A percentile compares a stretch with the other conserved stretches of the same genome.
These are phyloP conservation scores for Solanum hybrid DNA, from an alignment of 305 asterid species.

Conservation along the genomic window DNA sequence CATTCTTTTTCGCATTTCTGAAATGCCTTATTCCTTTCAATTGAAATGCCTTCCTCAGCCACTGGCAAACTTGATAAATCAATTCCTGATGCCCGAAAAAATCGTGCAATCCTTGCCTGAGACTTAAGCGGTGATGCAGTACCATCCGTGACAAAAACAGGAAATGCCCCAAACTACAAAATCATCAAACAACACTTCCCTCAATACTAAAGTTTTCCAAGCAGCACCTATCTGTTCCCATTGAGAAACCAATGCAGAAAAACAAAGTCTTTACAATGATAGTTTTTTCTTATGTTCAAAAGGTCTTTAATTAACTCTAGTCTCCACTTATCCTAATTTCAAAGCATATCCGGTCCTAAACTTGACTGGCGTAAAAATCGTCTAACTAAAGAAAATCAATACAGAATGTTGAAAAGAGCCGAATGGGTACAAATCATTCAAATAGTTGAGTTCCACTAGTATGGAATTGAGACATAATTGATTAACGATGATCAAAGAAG, in stretches of 20 bases:
- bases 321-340: not conserved
- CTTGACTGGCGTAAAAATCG: not conserved
- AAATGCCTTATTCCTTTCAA: constrained; percentile 57
- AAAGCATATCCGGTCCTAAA: not conserved
- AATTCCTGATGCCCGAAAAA: constrained; percentile 56
- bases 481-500: not conserved
- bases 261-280: not conserved
- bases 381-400: not conserved
- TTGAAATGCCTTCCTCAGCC: constrained; percentile 54
- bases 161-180: constrained; percentile 90
- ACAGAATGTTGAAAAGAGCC: not conserved
- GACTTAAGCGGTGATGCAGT: constrained; percentile 88
- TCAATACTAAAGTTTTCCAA: not conserved
- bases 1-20: constrained; percentile 66
- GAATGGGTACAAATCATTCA: not conserved
- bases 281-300: not conserved
- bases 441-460: not conserved
- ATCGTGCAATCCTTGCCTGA: constrained; percentile 68
- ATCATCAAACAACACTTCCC: constrained; percentile 9
- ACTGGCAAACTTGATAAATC: constrained; percentile 43
- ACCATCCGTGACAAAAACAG: constrained; percentile 82
- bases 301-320: not conserved
- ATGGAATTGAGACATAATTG: not conserved
- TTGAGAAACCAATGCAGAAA: not conserved
- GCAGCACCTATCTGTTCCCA: not conserved